Conservation (phyloP, 768 basidiomycete species). For the Baorangia bicolor region DNA sequence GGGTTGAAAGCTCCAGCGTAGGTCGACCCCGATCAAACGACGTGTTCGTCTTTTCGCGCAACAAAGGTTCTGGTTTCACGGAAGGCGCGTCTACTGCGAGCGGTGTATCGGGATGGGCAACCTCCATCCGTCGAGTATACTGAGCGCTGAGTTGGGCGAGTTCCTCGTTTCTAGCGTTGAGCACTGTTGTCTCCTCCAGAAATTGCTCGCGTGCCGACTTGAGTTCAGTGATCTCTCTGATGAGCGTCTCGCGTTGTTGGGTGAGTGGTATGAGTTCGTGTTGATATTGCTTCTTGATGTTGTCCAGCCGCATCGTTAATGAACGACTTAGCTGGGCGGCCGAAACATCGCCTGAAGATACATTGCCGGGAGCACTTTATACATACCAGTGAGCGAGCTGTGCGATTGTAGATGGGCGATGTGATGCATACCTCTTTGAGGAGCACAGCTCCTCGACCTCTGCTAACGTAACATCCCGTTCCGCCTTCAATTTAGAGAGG, state of each 20-base stretch:
- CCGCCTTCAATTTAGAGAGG: constrained; percentile 81
- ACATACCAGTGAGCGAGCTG: constrained; percentile 21
- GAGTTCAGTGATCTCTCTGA: constrained; percentile 83
- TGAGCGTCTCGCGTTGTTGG: constrained; percentile 74
- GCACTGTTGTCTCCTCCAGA: constrained; percentile 86
- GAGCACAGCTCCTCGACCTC: constrained; percentile 90
- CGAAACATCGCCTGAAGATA: constrained; percentile 35
- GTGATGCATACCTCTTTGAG: constrained; percentile 57
- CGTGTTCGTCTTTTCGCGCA: constrained; percentile 26
- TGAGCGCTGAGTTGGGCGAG: constrained; percentile 85
- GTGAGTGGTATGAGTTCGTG: constrained; percentile 83
- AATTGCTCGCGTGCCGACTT: constrained; percentile 82
- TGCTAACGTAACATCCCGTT: constrained; percentile 88
- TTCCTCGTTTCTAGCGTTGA: constrained; percentile 91
- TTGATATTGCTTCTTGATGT: constrained; percentile 83
- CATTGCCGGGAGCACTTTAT: constrained; percentile 28
- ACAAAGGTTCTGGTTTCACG: constrained; percentile 6
- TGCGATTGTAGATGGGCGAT: constrained; percentile 10
- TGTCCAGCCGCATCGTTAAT: constrained; percentile 82
- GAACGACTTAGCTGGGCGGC: constrained; percentile 57
- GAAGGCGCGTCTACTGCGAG: constrained; percentile 5
- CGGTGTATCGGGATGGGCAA: constrained; percentile 17
- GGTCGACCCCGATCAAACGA: constrained; percentile 30
- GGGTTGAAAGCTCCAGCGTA: constrained; percentile 5
- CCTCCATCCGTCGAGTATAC: constrained; percentile 76